Evolutionary conservation across 2,329 filamentous ascomycete species (phyloP), one percentile per base, ranked within the genome.

Genomic region (Diaporthe velutina): DNA sequence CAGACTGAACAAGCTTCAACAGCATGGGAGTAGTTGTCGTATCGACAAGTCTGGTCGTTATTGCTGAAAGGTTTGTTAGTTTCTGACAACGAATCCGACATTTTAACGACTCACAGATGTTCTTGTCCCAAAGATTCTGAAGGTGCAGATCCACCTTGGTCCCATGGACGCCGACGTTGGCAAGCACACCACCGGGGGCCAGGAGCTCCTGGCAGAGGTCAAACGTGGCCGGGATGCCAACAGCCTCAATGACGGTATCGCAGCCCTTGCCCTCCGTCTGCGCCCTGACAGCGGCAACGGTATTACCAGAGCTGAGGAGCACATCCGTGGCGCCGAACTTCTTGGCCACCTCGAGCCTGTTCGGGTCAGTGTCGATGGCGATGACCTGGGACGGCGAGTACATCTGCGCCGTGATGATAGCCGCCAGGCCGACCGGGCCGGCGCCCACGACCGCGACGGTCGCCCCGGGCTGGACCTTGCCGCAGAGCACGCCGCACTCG

Each of bases 101-200:
- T 7, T 7, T 1, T 83, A 85, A 81, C 76, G 88, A 86, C 82
- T 28, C 30, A 67, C 64, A 67, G 61, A 90, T 87, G 77, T 90
- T 90, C 75, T 84, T 84, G 73, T 85, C 82, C 90, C 89, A 91
- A 7, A 91, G 81, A 61, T 83, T 84, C 72, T 91, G 86, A 19
- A 91, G 82, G 52, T 89, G 85, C 54, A 91, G 80, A 72, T 87
- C 82, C 0, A 86, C 89, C 61, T 85, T 86, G n/a, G 82, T 84
- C 0, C 89, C 89, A 77, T 91, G 89, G 9, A 91, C 90, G 12
- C 90, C 90, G 3, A 91, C 84, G 78, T 91, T 91, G 5, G 89
- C 89, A 76, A 91, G 86, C 0, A 83, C 82, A 5, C 88, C 90
- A 1, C 89, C 89, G 0, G 86, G 82, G 0, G 87, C 89, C 13